A percentile compares a stretch with the other conserved stretches of the same genome.
Evolutionary conservation across 2,329 filamentous ascomycete genomes (phyloP).

Genomic region (Trichoderma oligosporum): DNA sequence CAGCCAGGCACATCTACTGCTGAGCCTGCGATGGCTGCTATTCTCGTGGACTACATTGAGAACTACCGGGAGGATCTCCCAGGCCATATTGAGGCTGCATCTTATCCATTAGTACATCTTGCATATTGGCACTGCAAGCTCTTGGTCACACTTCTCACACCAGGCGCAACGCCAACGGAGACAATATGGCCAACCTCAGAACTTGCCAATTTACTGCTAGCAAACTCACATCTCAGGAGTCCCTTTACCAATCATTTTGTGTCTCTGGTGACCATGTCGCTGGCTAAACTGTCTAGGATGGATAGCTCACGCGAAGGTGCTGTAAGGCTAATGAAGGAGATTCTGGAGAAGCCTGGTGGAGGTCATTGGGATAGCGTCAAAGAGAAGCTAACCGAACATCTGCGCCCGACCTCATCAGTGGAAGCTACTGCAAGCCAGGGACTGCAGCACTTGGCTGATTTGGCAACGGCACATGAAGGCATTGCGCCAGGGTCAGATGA

Average conservation of each 20-base stretch:
- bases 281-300: conserved; percentile 56
- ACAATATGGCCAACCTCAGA: conserved; percentile 59
- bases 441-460: conserved; percentile 59
- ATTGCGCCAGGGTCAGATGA: conserved; percentile 31
- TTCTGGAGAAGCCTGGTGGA: conserved; percentile 52
- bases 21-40: conserved; percentile 33
- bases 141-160: conserved; percentile 58
- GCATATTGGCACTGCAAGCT: conserved; percentile 68
- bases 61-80: conserved; percentile 64
- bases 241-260: conserved; percentile 67
- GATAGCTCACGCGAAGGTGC: conserved; percentile 57
- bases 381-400: conserved; percentile 38
- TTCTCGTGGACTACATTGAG: conserved; percentile 45
- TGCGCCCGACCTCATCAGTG: conserved; percentile 36
- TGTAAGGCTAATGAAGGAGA: conserved; percentile 49
- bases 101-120: conserved; percentile 58
- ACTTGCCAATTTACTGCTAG: conserved; percentile 55
- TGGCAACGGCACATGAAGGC: conserved; percentile 45
- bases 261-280: conserved; percentile 55
- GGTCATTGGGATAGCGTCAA: conserved; percentile 56
- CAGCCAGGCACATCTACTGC: conserved; percentile 35
- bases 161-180: conserved; percentile 52
- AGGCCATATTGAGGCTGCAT: conserved; percentile 48
- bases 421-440: conserved; percentile 47
- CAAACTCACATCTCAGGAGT: conserved; percentile 52